phyloP scores from a whole-genome alignment of 108 stramenopile species.

The Asterionellopsis glacialis region DNA sequence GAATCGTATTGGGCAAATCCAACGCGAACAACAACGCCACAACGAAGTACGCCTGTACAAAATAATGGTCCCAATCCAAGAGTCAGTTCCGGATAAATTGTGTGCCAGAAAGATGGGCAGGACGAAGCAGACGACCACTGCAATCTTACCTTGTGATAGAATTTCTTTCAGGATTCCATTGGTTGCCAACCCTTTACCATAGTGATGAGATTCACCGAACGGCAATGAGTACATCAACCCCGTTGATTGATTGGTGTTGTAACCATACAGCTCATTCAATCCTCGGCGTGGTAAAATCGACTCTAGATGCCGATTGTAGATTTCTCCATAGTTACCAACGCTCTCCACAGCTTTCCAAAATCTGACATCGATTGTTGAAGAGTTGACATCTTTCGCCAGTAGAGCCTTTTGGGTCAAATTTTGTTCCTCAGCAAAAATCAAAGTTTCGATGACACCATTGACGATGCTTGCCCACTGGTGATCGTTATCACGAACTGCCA shows the following conservation, averaged over 20 bases:
- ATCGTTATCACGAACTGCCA: conserved; percentile 18
- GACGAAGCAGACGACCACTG: no score
- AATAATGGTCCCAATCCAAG: no score
- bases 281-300: conserved; percentile 9
- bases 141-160: conserved; percentile 9
- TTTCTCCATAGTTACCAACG: conserved; percentile 50
- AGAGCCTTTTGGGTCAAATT: conserved; percentile 3
- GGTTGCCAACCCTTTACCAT: not conserved
- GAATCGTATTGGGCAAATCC: conserved; percentile 1
- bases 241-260: conserved; percentile 30
- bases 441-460: conserved; percentile 41
- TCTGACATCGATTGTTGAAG: not conserved
- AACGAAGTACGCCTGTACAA: conserved; percentile 17
- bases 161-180: conserved; percentile 21
- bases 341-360: conserved; percentile 21
- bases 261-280: conserved; percentile 19
- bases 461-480: conserved; percentile 28
- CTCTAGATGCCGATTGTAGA: conserved; percentile 21
- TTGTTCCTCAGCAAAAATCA: conserved; percentile 39
- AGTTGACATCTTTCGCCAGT: conserved; percentile 4
- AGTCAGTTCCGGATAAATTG: no score
- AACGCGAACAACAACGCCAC: conserved; percentile 27
- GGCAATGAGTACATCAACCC: conserved; percentile 41
- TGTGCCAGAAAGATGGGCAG: no score
- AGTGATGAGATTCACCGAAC: conserved; percentile 17